Evolutionary conservation across 2,329 filamentous ascomycete species (phyloP).

Genomic region (Hypoxylon sp.): DNA sequence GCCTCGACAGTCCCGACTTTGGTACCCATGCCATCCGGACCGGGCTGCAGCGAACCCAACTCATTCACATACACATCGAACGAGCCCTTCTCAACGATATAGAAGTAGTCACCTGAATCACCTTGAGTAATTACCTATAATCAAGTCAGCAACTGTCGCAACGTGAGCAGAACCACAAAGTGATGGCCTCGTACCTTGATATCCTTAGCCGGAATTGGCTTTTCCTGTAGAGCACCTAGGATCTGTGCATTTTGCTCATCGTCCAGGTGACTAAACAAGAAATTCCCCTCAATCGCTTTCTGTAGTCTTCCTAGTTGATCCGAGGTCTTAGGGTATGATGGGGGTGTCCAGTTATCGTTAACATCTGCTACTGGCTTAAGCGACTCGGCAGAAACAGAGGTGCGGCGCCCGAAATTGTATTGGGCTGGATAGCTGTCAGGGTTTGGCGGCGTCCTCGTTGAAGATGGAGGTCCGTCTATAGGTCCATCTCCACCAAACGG

Average conservation of each 20-base stretch:
- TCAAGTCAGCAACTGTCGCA: no score
- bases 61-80: conserved; percentile 93
- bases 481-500: conserved; percentile 62
- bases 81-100: conserved; percentile 88
- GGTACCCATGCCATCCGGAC: conserved; percentile 80
- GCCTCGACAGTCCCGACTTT: conserved; percentile 84
- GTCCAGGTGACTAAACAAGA: conserved; percentile 92
- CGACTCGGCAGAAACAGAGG: conserved; percentile 96
- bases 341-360: conserved; percentile 90
- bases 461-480: conserved; percentile 55
- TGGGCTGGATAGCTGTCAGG: conserved; percentile 83
- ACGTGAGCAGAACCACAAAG: no score
- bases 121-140: conserved; percentile 90
- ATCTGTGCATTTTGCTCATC: conserved; percentile 91
- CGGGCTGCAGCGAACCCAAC: conserved; percentile 78
- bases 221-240: conserved; percentile 89
- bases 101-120: conserved; percentile 96
- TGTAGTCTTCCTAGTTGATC: conserved; percentile 85
- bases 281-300: conserved; percentile 85
- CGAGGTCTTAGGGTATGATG: conserved; percentile 80
- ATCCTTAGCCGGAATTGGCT: conserved; percentile 91
- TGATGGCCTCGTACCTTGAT: conserved; percentile 70
- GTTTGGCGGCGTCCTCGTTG: conserved; percentile 59
- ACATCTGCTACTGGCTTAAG: conserved; percentile 86
- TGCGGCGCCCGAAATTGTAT: conserved; percentile 92